Base-by-base conservation (phyloP, 805 yeast species). In the Saccharomycopsis fodiens region DNA sequence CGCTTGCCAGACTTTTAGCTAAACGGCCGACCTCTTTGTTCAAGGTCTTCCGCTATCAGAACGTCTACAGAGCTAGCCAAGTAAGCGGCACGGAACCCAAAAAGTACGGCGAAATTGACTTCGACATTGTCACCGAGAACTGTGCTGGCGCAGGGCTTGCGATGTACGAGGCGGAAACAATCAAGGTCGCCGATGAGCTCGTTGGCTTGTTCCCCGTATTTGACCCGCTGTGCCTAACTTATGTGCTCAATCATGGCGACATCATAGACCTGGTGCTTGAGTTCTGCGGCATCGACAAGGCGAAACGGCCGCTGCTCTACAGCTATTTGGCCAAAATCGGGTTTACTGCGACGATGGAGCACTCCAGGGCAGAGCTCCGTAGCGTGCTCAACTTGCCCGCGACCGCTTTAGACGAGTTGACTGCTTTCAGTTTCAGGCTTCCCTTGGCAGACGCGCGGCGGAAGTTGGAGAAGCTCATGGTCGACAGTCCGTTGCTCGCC, bases 1-100 rank as follows among this genome's bases (percentile, higher is more conserved):
- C 99, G 0, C 76, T 84, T 68, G 98, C 98, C 0, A 69, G 97
- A 53, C 70, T 78, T 41, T 61, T 93, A 27, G 88, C 96, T 2
- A 76, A 82, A 19, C 17, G 42, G 20, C 8, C 35, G 8, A 36
- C 42, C 12, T 36, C 43, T 10, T 21, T 41, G 17, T 47, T 42
- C 32, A 47, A 47, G 32, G 41, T 44, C 5, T 47, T 40, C 35
- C 69, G 94, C 23, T 76, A 83, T 51, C 95, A 85, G 42, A 77
- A 78, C 54, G 97, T 93, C 1, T 93, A 78, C 59, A 72, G 97
- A 41, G 81, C 88, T 0, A 70, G 73, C 39, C 66, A 67, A 10
- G 67, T 69, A 45, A 61, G 70, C 1, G 82, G 85, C 16, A 76
- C 85, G 1, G 87, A 82, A 19, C 95, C 95, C 0, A 72, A 76